phyloP scores from a whole-genome alignment of 2,329 filamentous ascomycete species.

The Fusarium denticulatum region DNA sequence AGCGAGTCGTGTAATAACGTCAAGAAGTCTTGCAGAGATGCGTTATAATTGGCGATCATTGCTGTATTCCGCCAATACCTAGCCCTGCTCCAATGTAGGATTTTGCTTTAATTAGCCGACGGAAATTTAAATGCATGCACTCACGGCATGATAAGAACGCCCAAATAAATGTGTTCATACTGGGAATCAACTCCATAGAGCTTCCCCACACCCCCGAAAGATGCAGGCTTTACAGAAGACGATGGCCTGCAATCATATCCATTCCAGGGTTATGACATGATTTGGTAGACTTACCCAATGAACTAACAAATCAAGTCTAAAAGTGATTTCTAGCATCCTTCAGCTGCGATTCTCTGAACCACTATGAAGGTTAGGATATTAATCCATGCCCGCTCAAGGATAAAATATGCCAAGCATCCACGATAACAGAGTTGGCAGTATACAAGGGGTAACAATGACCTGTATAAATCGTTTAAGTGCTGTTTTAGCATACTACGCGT shows the following conservation, averaged over 20 bases:
- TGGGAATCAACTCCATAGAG: accelerated
- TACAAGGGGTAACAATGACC: too few species aligned
- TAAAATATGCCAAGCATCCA: too few species aligned
- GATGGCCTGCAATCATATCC: neutral
- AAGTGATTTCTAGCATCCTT: neutral
- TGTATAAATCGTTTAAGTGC: neutral
- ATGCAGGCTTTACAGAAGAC: neutral
- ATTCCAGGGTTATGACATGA: neutral
- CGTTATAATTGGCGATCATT: neutral
- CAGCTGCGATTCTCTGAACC: neutral
- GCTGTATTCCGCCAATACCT: neutral
- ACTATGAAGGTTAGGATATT: neutral
- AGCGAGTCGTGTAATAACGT: neutral
- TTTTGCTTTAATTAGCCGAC: neutral
- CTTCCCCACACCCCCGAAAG: neutral
- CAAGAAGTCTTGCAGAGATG: neutral
- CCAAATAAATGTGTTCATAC: neutral
- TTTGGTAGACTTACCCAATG: neutral
- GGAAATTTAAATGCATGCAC: neutral
- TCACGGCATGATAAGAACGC: neutral
- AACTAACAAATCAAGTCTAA: too few species aligned
- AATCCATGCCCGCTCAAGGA: neutral
- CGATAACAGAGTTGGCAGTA: too few species aligned
- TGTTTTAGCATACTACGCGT: neutral
- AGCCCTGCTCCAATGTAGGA: neutral